A percentile compares a stretch with the other conserved stretches of the same genome.
Evolutionary conservation across 768 basidiomycete species (phyloP).

Genomic region (Boletus bicolor): DNA sequence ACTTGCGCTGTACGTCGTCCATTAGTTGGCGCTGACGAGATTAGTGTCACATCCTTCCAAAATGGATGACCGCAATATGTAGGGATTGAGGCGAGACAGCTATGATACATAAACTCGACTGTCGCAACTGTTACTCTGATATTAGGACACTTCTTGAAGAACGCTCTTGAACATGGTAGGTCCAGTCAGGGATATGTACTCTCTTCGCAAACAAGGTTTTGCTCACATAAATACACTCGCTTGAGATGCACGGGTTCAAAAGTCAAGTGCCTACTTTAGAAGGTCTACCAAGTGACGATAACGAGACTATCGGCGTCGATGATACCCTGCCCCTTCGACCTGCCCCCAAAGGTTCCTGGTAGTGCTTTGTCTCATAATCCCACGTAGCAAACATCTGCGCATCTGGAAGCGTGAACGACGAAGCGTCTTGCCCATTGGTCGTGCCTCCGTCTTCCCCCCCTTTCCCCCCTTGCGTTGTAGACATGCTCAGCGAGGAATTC

Average conservation of each 20-base stretch:
- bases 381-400: conserved; percentile 51
- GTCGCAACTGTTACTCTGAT: too few species aligned
- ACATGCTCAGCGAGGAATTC: conserved; percentile 34
- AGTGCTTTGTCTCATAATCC: conserved; percentile 46
- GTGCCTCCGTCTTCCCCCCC: conserved; percentile 21
- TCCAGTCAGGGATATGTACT: too few species aligned
- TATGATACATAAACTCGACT: too few species aligned
- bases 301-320: conserved; percentile 16
- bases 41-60: too few species aligned
- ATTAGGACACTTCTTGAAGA: too few species aligned
- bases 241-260: not conserved
- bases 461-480: conserved; percentile 21
- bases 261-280: conserved; percentile 21
- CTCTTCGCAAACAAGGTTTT: too few species aligned
- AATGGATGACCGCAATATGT: too few species aligned
- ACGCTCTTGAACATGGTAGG: too few species aligned
- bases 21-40: too few species aligned
- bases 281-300: conserved; percentile 20
- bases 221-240: not conserved
- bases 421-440: conserved; percentile 24
- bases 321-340: conserved; percentile 29
- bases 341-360: conserved; percentile 34
- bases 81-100: too few species aligned
- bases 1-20: too few species aligned
- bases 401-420: conserved; percentile 39